These are phyloP conservation scores for Aspergillus homomorphus DNA, from an alignment of 495 filamentous ascomycete species.

Conservation along the genomic window DNA sequence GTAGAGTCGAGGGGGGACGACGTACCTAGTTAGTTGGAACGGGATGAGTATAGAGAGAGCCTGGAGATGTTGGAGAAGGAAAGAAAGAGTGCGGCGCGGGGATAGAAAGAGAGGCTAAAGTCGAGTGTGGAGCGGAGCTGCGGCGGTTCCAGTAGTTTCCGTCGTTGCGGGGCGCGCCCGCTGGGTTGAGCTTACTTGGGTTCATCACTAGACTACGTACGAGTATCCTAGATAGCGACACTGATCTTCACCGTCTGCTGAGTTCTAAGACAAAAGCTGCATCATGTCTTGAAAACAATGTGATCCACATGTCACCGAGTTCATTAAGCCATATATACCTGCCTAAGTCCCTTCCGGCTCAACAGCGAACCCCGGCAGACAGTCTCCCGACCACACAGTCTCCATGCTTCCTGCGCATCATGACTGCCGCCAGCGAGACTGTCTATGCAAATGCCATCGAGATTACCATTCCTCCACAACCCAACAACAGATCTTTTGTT, in stretches of 20 bases:
- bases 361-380: no score
- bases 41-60: no score
- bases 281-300: not conserved
- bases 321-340: no score
- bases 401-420: constrained; percentile 10
- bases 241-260: no score
- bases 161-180: not conserved
- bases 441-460: not conserved
- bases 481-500: not conserved
- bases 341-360: no score
- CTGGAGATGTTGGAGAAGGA: not conserved
- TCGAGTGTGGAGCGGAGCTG: not conserved
- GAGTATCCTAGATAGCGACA: no score
- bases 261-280: no score
- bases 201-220: no score
- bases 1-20: not conserved
- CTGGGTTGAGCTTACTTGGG: not conserved
- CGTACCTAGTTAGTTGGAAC: not conserved
- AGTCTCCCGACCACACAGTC: not conserved
- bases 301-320: no score
- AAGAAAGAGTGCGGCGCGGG: not conserved
- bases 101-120: not conserved
- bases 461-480: not conserved
- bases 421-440: not conserved
- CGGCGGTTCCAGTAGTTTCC: constrained; percentile 2